phyloP scores from a whole-genome alignment of 768 basidiomycete genomes.

The Lactarius sp. region DNA sequence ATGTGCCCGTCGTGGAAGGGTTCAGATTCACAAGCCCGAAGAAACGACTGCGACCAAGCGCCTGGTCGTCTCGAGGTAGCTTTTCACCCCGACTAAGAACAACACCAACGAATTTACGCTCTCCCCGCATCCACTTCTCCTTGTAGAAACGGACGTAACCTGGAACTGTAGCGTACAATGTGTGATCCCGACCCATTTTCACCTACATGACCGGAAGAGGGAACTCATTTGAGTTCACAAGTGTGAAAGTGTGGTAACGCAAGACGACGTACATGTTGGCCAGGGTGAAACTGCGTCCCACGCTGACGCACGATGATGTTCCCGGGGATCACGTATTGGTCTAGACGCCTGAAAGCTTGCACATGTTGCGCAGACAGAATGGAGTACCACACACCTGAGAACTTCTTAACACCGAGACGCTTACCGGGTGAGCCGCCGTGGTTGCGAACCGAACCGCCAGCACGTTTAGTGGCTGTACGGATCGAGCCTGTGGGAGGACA shows the following conservation, averaged over 20 bases:
- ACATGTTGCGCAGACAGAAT: background rate
- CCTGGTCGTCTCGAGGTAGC: slow-evolving; percentile 75
- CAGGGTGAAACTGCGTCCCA: slow-evolving; percentile 88
- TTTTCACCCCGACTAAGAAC: slow-evolving; percentile 77
- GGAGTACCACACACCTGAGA: slow-evolving; percentile 60
- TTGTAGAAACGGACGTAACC: slow-evolving; percentile 96
- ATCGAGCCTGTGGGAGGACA: slow-evolving; percentile 44
- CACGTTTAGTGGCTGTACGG: slow-evolving; percentile 93
- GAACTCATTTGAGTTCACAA: background rate
- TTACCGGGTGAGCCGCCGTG: slow-evolving; percentile 91
- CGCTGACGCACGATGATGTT: slow-evolving; percentile 96
- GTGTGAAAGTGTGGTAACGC: slow-evolving; percentile 14
- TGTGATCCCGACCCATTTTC: slow-evolving; percentile 90
- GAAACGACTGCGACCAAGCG: slow-evolving; percentile 75
- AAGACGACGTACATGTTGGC: slow-evolving; percentile 66
- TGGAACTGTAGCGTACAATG: slow-evolving; percentile 83
- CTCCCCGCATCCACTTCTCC: slow-evolving; percentile 64
- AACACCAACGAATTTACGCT: slow-evolving; percentile 80
- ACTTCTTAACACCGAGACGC: slow-evolving; percentile 93
- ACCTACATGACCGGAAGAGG: slow-evolving; percentile 48
- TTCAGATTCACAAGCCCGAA: slow-evolving; percentile 74
- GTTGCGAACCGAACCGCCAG: slow-evolving; percentile 91
- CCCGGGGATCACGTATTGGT: slow-evolving; percentile 88
- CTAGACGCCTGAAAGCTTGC: slow-evolving; percentile 37
- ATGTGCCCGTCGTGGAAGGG: background rate